Evolutionary conservation across 768 basidiomycete species (phyloP).

Genomic region (Macrocybe gigantea): DNA sequence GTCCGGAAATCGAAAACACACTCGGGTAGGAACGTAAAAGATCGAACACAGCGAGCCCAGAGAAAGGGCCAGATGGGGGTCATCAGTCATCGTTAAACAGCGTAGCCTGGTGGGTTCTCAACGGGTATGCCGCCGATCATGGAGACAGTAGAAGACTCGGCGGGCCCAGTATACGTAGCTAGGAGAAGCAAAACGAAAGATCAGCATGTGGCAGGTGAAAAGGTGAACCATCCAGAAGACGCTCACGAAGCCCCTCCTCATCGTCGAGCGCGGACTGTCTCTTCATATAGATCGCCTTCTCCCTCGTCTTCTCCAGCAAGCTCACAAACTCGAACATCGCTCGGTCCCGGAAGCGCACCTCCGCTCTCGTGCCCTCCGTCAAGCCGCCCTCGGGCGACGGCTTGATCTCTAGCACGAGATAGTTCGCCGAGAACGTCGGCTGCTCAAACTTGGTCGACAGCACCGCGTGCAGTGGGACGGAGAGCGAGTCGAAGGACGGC

Average conservation of each 20-base stretch:
- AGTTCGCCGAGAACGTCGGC: constrained; percentile 68
- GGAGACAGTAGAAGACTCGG: constrained; percentile 36
- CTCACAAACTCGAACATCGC: constrained; percentile 72
- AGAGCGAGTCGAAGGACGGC: constrained; percentile 38
- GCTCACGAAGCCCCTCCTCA: constrained; percentile 60
- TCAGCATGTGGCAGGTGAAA: background rate
- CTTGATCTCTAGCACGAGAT: constrained; percentile 57
- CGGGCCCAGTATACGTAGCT: constrained; percentile 44
- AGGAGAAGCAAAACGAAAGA: background rate
- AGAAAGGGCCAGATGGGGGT: too few species aligned
- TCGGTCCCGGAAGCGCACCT: constrained; percentile 62
- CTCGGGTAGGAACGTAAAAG: too few species aligned
- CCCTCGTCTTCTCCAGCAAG: constrained; percentile 70
- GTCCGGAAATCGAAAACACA: too few species aligned
- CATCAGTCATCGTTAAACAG: constrained; percentile 14
- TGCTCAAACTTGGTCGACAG: constrained; percentile 71
- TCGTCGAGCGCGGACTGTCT: constrained; percentile 46
- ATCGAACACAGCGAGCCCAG: too few species aligned
- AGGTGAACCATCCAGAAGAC: background rate
- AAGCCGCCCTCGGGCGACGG: constrained; percentile 67
- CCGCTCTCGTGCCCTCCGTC: constrained; percentile 54
- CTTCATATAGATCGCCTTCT: constrained; percentile 71
- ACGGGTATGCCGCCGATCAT: constrained; percentile 35
- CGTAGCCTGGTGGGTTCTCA: constrained; percentile 50
- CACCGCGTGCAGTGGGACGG: constrained; percentile 59